Conservation (phyloP, 768 basidiomycete species). For the Naganishia vishniacii region DNA sequence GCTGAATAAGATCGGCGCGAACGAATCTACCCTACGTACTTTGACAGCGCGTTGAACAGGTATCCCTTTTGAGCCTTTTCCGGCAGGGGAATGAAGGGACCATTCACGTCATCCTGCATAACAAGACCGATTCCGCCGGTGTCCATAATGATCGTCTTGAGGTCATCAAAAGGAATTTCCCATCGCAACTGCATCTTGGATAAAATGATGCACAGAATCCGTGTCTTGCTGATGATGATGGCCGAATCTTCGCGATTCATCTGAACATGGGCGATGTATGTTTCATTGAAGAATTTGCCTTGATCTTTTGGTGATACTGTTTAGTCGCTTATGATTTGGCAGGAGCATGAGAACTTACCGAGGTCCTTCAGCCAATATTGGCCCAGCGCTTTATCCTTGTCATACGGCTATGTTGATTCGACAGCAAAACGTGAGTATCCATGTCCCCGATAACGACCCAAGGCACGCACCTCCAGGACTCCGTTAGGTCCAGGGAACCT, state of each 20-base stretch:
- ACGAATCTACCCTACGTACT: neutral
- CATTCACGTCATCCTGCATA: conserved; percentile 57
- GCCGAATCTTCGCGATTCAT: conserved; percentile 67
- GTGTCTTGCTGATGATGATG: conserved; percentile 62
- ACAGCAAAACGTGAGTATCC: no score
- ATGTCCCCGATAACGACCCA: no score
- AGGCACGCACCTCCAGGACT: conserved; percentile 67
- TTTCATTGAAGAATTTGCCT: conserved; percentile 74
- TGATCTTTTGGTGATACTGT: conserved; percentile 52
- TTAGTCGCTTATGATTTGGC: neutral
- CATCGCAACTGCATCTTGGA: conserved; percentile 78
- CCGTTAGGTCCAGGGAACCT: conserved; percentile 80
- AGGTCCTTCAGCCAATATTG: conserved; percentile 97
- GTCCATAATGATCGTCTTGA: conserved; percentile 82
- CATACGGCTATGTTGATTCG: conserved; percentile 63
- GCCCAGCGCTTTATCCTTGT: conserved; percentile 79
- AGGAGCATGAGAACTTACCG: conserved; percentile 40
- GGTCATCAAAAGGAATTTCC: conserved; percentile 81
- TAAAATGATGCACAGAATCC: conserved; percentile 77
- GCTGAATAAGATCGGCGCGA: no score
- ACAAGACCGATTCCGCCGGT: conserved; percentile 78
- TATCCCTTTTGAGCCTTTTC: conserved; percentile 47
- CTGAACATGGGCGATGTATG: conserved; percentile 87
- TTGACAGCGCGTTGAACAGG: conserved; percentile 45
- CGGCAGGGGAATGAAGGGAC: conserved; percentile 52